These are phyloP conservation scores for Colletotrichum sp. DNA, from an alignment of 2,329 filamentous ascomycete species.

Conservation along the genomic window DNA sequence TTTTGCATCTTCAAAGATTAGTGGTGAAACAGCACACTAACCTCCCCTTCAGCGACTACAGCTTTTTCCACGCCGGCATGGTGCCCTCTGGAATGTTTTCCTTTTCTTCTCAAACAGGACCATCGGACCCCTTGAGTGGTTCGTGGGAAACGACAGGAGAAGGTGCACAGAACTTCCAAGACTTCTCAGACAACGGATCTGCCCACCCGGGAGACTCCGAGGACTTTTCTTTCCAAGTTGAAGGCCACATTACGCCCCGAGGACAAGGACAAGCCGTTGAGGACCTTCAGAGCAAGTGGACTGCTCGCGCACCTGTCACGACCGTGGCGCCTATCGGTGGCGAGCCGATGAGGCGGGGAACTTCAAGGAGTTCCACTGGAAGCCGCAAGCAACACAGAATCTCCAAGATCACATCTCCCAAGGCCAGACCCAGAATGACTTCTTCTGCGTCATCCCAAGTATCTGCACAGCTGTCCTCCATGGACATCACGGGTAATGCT, in stretches of 20 bases:
- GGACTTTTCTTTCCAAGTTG: slow-evolving; percentile 53
- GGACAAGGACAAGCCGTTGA: slow-evolving; percentile 53
- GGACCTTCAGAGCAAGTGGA: slow-evolving; percentile 55
- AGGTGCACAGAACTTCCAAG: slow-evolving; percentile 65
- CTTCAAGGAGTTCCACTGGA: slow-evolving; percentile 47
- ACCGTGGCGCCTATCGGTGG: slow-evolving; percentile 32
- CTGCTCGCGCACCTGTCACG: slow-evolving; percentile 38
- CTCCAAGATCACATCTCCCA: slow-evolving; percentile 45
- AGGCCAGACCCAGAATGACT: slow-evolving; percentile 43
- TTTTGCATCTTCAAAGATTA: slow-evolving; percentile 31
- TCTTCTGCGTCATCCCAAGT: slow-evolving; percentile 52
- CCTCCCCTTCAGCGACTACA: slow-evolving; percentile 59
- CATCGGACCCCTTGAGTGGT: slow-evolving; percentile 59
- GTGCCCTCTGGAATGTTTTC: slow-evolving; percentile 58
- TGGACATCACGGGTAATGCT: slow-evolving; percentile 58
- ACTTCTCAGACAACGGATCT: slow-evolving; percentile 56
- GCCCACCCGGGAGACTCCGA: slow-evolving; percentile 57
- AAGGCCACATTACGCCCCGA: slow-evolving; percentile 58
- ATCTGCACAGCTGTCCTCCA: slow-evolving; percentile 53
- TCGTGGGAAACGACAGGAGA: slow-evolving; percentile 63
- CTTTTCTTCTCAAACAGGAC: slow-evolving; percentile 65
- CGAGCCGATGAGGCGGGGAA: slow-evolving; percentile 49
- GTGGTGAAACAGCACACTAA: slow-evolving; percentile 63
- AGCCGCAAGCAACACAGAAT: slow-evolving; percentile 50
- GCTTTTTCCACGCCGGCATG: slow-evolving; percentile 58